A percentile compares a stretch with the other conserved stretches of the same genome.
Evolutionary conservation across 345 rosid genomes (phyloP).

Genomic region (Physaria fendleri): DNA sequence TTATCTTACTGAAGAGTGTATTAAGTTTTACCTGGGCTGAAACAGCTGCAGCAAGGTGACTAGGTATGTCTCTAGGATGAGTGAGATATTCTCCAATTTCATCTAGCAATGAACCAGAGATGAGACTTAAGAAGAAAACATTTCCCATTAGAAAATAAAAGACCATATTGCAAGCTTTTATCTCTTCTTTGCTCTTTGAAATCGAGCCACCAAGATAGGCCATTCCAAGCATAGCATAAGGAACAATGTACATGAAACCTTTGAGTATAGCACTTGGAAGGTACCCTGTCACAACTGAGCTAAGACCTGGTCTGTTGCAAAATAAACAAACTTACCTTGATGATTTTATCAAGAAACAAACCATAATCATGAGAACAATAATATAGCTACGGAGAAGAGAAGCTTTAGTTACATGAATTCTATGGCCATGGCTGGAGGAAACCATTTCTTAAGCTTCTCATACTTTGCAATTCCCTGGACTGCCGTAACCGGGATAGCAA

Average conservation of each 20-base stretch:
- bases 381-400: neutral
- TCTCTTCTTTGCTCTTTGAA: constrained; percentile 79
- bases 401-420: constrained; percentile 67
- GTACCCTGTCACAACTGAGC: constrained; percentile 80
- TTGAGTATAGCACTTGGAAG: constrained; percentile 89
- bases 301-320: constrained; percentile 71
- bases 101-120: constrained; percentile 87
- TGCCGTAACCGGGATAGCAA: constrained; percentile 85
- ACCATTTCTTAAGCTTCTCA: constrained; percentile 83
- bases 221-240: constrained; percentile 74
- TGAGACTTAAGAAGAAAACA: constrained; percentile 77
- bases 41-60: constrained; percentile 81
- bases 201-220: constrained; percentile 61
- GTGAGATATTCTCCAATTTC: constrained; percentile 68
- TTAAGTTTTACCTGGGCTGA: constrained; percentile 63
- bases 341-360: constrained; percentile 6
- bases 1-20: neutral
- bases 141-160: constrained; percentile 90
- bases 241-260: constrained; percentile 65
- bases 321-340: neutral
- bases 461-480: constrained; percentile 89
- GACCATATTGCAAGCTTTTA: constrained; percentile 92
- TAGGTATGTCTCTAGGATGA: constrained; percentile 68
- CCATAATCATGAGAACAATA: neutral
- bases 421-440: constrained; percentile 74